These are phyloP conservation scores for Lolium perenne DNA, from an alignment of 176 grass and related monocot genomes.

Conservation along the genomic window DNA sequence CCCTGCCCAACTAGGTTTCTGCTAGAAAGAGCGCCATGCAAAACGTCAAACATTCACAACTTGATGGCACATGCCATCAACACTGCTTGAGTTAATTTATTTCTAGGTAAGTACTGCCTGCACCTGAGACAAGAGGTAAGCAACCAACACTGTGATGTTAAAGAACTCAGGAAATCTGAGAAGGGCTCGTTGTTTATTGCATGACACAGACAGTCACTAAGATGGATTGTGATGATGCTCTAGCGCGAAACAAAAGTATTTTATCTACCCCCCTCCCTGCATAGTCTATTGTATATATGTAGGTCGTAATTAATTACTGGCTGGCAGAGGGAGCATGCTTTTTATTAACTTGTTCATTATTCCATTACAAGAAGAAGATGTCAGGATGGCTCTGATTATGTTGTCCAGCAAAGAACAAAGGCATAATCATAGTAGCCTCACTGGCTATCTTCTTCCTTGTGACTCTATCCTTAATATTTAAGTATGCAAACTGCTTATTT, in stretches of 20 bases:
- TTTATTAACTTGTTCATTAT: slow-evolving; percentile 47
- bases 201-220: slow-evolving; percentile 55
- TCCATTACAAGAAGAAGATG: slow-evolving; percentile 67
- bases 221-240: slow-evolving; percentile 40
- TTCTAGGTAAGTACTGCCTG: slow-evolving; percentile 48
- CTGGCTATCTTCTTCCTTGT: slow-evolving; percentile 46
- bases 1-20: slow-evolving; percentile 55
- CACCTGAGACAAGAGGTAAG: slow-evolving; percentile 62
- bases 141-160: slow-evolving; percentile 38
- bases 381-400: slow-evolving; percentile 53
- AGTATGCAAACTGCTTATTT: slow-evolving; percentile 23
- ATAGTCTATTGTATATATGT: slow-evolving; percentile 36
- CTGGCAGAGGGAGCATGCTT: slow-evolving; percentile 20
- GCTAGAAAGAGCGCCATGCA: slow-evolving; percentile 63
- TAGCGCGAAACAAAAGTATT: slow-evolving; percentile 25
- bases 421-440: slow-evolving; percentile 50
- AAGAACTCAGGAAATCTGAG: slow-evolving; percentile 50
- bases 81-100: slow-evolving; percentile 43
- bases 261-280: slow-evolving; percentile 7
- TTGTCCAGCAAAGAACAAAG: slow-evolving; percentile 50
- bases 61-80: slow-evolving; percentile 69
- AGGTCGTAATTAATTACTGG: slow-evolving; percentile 49
- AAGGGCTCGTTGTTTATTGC: slow-evolving; percentile 49
- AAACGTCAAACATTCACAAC: slow-evolving; percentile 71
- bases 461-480: slow-evolving; percentile 37